Evolutionary conservation across 2,329 filamentous ascomycete genomes (phyloP), one percentile per base, ranked within the genome.

Genomic region (Myriangium duriaei): DNA sequence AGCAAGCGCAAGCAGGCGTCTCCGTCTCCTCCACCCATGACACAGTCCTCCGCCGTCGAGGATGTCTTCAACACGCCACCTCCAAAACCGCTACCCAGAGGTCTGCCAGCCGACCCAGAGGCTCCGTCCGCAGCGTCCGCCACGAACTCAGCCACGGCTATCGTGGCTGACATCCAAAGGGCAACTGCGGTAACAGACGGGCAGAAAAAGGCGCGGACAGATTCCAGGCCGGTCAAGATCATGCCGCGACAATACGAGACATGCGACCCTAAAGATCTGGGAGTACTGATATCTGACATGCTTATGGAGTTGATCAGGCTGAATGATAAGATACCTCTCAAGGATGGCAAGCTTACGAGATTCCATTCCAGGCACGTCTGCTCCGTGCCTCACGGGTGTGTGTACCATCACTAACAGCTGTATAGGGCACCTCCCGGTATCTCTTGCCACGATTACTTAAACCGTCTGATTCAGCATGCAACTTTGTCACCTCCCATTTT

Each of bases 211-310:
- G 30, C 36, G 15, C 32, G 26, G 13, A 21, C 29, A 17, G 37
- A 37, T 15, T 21, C 46, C 46, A 51, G 41, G 50, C 51, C 34
- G 48, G 51, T 65, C 38, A 77, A 75, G 51, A 48, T 69, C 41
- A 69, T 91, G 54, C 81, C 91, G 1, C 60, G 71, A 42, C 69
- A 71, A 51, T 98, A 98, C 58, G 85, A 94, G 58, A 65, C 76
- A 9, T 93, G 84, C 56, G 69, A 80, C 28, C 74, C 83, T 6
- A 81, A 86, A 51, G 87, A 95, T 55, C 74, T 98, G 55, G 91
- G 94, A 17, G 70, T 88, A 30, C 65, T 98, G 43, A 91, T 98
- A 48, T 78, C 87, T 32, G 84, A 92, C 53, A 96, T 98, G 91
- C 71, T 98, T 33, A 79, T 87, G 59, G 91, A 98, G 61, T 67